Evolutionary conservation across 148 eudicot species (phyloP).

Genomic region (Cornus florida): DNA sequence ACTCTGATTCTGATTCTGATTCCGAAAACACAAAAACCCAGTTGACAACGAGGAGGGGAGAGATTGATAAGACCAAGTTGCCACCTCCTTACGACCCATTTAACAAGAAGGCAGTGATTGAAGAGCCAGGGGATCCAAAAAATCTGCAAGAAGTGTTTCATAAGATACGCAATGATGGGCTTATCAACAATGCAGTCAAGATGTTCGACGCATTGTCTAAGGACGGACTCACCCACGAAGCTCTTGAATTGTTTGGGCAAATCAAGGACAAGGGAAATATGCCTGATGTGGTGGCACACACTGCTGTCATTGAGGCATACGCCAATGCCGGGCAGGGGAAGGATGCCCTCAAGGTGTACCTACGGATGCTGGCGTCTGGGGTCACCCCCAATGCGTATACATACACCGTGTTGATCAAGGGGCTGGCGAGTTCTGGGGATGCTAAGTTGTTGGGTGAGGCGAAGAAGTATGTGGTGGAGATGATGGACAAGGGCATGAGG

Average conservation of each 20-base stretch:
- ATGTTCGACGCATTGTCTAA: slow-evolving; percentile 94
- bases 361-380: slow-evolving; percentile 55
- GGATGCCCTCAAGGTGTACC: slow-evolving; percentile 48
- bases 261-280: slow-evolving; percentile 69
- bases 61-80: slow-evolving; percentile 23
- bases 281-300: slow-evolving; percentile 86
- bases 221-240: slow-evolving; percentile 76
- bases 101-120: slow-evolving; percentile 38
- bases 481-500: slow-evolving; percentile 63
- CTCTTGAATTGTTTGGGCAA: slow-evolving; percentile 54
- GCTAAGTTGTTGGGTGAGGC: slow-evolving; percentile 46
- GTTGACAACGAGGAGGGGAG: neutral
- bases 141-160: slow-evolving; percentile 74
- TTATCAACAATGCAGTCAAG: slow-evolving; percentile 68
- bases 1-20: slow-evolving; percentile 47
- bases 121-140: slow-evolving; percentile 56
- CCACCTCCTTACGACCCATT: slow-evolving; percentile 88
- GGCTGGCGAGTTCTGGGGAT: slow-evolving; percentile 35
- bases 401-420: slow-evolving; percentile 57
- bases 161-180: slow-evolving; percentile 52
- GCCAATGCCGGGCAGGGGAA: slow-evolving; percentile 55
- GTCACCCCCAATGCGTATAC: slow-evolving; percentile 71
- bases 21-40: neutral
- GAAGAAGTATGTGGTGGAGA: slow-evolving; percentile 62
- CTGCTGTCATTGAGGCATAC: slow-evolving; percentile 80